Percentiles rank a stretch among this genome's conserved stretches.
Evolutionary conservation across 352 stramenopile genomes (phyloP).

Genomic region (Phytophthora palmivora): DNA sequence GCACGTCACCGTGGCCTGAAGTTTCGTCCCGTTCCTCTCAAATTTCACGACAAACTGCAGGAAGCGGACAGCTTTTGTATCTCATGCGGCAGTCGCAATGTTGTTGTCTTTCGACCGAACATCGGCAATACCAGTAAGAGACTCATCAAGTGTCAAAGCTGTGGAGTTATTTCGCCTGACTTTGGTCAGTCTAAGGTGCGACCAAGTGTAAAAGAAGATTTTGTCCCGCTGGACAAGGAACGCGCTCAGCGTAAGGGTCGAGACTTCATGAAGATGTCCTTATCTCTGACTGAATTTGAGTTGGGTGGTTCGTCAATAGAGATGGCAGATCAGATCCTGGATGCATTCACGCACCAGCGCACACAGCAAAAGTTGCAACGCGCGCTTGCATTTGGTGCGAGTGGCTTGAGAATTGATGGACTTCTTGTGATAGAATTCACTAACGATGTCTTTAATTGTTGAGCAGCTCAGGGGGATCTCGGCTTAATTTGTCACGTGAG

Average conservation of each 20-base stretch:
- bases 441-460: not conserved
- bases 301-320: conserved; percentile 21
- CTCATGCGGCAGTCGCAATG: conserved; percentile 55
- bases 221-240: conserved; percentile 36
- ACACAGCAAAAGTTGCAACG: conserved; percentile 48
- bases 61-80: conserved; percentile 55
- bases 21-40: conserved; percentile 19
- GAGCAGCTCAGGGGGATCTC: conserved; percentile 51
- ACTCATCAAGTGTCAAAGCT: conserved; percentile 58
- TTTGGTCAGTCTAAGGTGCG: conserved; percentile 43
- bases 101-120: conserved; percentile 31
- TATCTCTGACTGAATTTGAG: not conserved
- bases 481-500: conserved; percentile 51
- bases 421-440: not conserved
- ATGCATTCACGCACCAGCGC: conserved; percentile 50
- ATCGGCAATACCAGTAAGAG: conserved; percentile 2
- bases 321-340: conserved; percentile 59
- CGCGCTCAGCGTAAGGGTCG: conserved; percentile 29
- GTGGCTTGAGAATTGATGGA: not conserved
- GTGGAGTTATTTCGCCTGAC: conserved; percentile 55
- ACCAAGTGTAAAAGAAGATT: conserved; percentile 33
- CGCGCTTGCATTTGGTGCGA: conserved; percentile 44
- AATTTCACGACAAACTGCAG: conserved; percentile 17
- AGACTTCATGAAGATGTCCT: not conserved
- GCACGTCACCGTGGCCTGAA: conserved; percentile 21